Evolutionary conservation across 306 rosid species (phyloP).

Genomic region (Spatholobus suberectus): DNA sequence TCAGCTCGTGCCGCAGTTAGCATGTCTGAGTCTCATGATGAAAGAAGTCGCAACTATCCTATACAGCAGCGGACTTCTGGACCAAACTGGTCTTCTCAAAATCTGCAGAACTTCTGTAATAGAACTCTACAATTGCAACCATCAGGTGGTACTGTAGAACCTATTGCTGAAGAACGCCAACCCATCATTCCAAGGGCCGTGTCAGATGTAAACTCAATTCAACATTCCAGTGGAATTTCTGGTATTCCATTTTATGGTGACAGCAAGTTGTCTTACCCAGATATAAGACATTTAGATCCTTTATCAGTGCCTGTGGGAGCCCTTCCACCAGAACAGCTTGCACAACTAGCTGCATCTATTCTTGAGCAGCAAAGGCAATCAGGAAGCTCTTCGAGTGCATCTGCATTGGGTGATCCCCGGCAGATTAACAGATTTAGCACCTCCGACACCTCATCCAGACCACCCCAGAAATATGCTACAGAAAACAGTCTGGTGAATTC

Average conservation of each 20-base stretch:
- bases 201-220: conserved; percentile 51
- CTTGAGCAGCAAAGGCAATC: conserved; percentile 75
- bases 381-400: conserved; percentile 49
- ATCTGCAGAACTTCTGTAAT: conserved; percentile 52
- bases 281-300: conserved; percentile 55
- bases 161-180: conserved; percentile 55
- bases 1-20: conserved; percentile 47
- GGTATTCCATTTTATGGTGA: conserved; percentile 50
- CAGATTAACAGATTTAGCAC: conserved; percentile 48
- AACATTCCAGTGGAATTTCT: conserved; percentile 55
- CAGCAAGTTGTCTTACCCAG: conserved; percentile 46
- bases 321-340: conserved; percentile 81
- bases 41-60: conserved; percentile 64
- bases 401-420: conserved; percentile 56
- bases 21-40: conserved; percentile 54
- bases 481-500: conserved; percentile 60
- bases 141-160: conserved; percentile 50
- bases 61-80: conserved; percentile 51
- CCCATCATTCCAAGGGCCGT: conserved; percentile 43
- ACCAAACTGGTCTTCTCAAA: conserved; percentile 61
- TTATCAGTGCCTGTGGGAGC: conserved; percentile 53
- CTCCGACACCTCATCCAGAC: conserved; percentile 52
- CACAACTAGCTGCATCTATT: conserved; percentile 79
- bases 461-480: conserved; percentile 53
- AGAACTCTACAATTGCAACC: conserved; percentile 55